Base-by-base conservation (phyloP, 2,329 filamentous ascomycete species). In the Ceratocystis ficicola region DNA sequence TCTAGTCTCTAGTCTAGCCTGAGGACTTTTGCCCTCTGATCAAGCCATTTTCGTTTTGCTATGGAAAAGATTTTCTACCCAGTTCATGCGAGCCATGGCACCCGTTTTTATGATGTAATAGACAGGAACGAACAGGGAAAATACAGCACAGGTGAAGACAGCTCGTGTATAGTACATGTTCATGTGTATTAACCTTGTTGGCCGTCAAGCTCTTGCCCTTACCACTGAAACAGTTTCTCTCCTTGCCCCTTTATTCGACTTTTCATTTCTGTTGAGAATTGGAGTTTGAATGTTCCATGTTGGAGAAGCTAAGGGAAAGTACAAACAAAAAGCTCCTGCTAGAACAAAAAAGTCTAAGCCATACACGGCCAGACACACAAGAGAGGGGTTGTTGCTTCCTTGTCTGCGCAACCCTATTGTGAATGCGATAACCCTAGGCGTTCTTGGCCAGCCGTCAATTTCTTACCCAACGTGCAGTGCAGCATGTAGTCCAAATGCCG, bases 251-350 rank as follows among this genome's bases (percentile, higher is more conserved):
- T 52, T 50, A 17, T 36, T 20, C 3, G 28, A 20, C 30, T 64
- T 41, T 41, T 8, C 25, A 41, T 64, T 64, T 61, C 55, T 65
- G 64, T 65, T 61, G 64, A 28, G 64, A 65, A 61, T 65, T 65
- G 64, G 64, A 65, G 64, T 61, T 50, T 36, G 36, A 30, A 32
- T 44, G 36, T 10, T 30, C 25, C 61, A 63, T 10, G 22, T 50
- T 48, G 46, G 61, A 48, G 61, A 63, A 50, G 30, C 25, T 22
- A 25, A 48, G 44, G 46, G 61, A 63, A 63, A 5, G 10, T 63
- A 6, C 5, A 63, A 63, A 30, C 44, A 28, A 10, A 52, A 28
- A 17, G 6, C 25, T 28, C 48, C 5, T 28, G 48, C 48, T 2
- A 52, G 48, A 62, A 41, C 41, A 28, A 44, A 52, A 52, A 62